These are phyloP conservation scores for Aureobasidium vineae DNA, from an alignment of 2,329 filamentous ascomycete genomes.

Conservation along the genomic window DNA sequence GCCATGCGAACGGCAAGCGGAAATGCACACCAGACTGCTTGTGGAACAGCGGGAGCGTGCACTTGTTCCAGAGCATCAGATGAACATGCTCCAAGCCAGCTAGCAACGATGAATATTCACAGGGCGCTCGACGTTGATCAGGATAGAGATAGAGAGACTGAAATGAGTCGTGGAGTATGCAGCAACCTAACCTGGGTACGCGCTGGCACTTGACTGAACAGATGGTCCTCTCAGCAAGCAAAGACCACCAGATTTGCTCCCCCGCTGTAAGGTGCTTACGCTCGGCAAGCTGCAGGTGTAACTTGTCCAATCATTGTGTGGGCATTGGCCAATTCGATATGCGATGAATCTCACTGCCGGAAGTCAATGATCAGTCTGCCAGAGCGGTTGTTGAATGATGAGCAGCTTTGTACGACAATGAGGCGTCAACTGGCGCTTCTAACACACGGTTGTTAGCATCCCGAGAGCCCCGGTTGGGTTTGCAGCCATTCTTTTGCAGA, in stretches of 20 bases:
- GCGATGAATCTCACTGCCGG: not conserved
- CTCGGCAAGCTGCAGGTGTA: not conserved
- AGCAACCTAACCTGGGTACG: not conserved
- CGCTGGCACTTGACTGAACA: not conserved
- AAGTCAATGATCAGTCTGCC: conserved; percentile 1
- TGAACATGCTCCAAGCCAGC: not conserved
- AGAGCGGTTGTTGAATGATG: conserved; percentile 6
- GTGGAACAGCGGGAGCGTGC: not conserved
- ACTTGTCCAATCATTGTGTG: not conserved
- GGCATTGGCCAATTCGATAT: not conserved
- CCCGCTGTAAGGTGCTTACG: conserved; percentile 5
- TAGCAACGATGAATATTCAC: not conserved
- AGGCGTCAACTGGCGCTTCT: not conserved
- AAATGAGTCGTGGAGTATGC: conserved; percentile 1
- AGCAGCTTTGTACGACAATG: not conserved
- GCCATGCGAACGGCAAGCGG: conserved; percentile 21
- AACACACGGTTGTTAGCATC: not conserved
- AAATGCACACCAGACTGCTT: conserved; percentile 1
- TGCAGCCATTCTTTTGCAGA: not conserved
- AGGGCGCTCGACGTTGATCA: not conserved
- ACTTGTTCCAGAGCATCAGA: not conserved
- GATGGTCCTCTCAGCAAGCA: not conserved
- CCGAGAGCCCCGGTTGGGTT: conserved; percentile 6
- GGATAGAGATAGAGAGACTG: not conserved
- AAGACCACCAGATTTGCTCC: not conserved